Evolutionary conservation across 23 red algal genomes (phyloP).

Genomic region (Gracilaria caudata): DNA sequence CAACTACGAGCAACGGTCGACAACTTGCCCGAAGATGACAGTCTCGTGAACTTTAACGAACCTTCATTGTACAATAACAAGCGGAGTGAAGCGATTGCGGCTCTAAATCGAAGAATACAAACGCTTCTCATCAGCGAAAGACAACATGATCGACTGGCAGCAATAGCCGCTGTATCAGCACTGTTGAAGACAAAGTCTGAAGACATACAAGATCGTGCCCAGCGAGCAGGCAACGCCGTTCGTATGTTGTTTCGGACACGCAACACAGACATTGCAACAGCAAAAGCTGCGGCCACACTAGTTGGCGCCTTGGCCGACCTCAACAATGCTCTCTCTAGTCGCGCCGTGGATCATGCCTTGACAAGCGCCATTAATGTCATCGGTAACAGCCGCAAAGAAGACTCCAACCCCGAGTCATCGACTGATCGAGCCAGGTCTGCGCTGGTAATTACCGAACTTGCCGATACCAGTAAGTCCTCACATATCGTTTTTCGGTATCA

Average conservation of each 20-base stretch:
- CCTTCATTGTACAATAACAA: conserved; percentile 26
- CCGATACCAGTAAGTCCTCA: conserved; percentile 11
- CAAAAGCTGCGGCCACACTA: conserved; percentile 26
- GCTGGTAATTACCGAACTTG: conserved; percentile 53
- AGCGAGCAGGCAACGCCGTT: conserved; percentile 91
- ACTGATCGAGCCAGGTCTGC: conserved; percentile 55
- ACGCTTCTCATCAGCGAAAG: conserved; percentile 29
- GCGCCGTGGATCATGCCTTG: conserved; percentile 42
- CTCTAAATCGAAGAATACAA: conserved; percentile 54
- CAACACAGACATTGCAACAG: conserved; percentile 45
- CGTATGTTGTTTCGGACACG: conserved; percentile 71
- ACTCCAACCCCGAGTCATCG: conserved; percentile 27
- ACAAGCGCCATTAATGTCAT: conserved; percentile 48
- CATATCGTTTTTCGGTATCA: conserved; percentile 40
- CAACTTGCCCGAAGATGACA: conserved; percentile 15
- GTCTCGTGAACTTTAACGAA: neutral
- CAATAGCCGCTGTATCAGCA: conserved; percentile 78
- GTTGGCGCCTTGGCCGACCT: conserved; percentile 24
- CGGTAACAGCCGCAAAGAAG: conserved; percentile 21
- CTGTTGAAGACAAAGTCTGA: conserved; percentile 79
- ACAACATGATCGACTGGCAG: conserved; percentile 74
- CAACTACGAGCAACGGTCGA: conserved; percentile 60
- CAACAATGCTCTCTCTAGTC: conserved; percentile 48
- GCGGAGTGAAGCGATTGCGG: conserved; percentile 33
- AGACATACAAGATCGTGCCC: conserved; percentile 79